Evolutionary conservation across 192 early-diverging fungal genomes (phyloP).

Genomic region (Chytriomyces sp.): DNA sequence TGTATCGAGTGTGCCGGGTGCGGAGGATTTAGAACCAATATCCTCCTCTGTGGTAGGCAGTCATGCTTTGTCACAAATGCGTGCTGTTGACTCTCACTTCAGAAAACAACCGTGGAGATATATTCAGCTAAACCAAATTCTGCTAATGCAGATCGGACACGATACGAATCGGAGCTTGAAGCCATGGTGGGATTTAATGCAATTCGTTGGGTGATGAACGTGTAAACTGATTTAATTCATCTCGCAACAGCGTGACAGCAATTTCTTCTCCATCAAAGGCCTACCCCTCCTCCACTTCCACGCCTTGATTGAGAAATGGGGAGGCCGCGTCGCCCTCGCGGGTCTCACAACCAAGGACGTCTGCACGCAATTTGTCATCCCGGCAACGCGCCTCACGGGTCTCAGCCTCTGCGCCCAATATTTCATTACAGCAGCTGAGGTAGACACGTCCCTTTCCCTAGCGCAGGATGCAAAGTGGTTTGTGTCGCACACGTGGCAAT

Average conservation of each 20-base stretch:
- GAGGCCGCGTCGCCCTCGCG: neutral
- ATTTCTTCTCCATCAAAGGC: neutral
- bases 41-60: too few relatives aligned
- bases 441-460: neutral
- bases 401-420: neutral
- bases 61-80: too few relatives aligned
- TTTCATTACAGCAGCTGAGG: neutral
- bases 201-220: too few relatives aligned
- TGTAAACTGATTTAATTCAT: neutral
- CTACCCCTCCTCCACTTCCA: neutral
- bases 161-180: too few relatives aligned
- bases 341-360: slow-evolving; percentile 22
- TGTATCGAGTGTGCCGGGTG: too few relatives aligned
- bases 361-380: slow-evolving; percentile 16
- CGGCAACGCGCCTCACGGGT: neutral
- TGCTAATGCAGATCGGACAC: too few relatives aligned
- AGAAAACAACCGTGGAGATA: too few relatives aligned
- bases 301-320: neutral
- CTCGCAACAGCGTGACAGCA: neutral
- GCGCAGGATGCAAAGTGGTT: slow-evolving; percentile 30
- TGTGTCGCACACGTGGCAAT: slow-evolving; percentile 36
- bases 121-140: too few relatives aligned
- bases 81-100: too few relatives aligned
- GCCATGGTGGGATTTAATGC: too few relatives aligned
- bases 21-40: too few relatives aligned